Base-by-base conservation (phyloP, 176 grass and related monocot species). In the Musa beccarii region DNA sequence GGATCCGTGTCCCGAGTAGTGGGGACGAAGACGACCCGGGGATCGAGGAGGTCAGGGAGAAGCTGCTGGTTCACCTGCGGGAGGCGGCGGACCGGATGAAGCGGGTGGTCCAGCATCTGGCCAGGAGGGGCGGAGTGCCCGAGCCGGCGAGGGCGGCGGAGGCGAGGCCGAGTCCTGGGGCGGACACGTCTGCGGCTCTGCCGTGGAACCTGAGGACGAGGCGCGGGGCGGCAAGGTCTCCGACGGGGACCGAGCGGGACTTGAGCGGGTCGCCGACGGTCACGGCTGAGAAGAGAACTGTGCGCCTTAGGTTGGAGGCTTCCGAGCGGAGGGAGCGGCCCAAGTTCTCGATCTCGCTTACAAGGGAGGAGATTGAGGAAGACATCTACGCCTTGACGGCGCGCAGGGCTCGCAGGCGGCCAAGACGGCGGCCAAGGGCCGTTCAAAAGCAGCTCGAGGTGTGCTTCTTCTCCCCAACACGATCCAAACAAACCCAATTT, bases 381-480 rank as follows among this genome's bases (percentile, higher is more conserved):
- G 94, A 98, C 81, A 63, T 98, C 73, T 98, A 93, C 81, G 75
- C 94, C 23, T 62, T 97, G 72, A 93, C 94, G 20, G 94, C 84
- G 54, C 80, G 81, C 0, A 82, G 94, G 23, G 84, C 94, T 26
- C 90, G 86, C 76, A 90, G 90, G 75, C 94, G 90, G 15, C 88
- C 88, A 11, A 69, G 62, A n/a, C 84, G 87, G 64, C 84, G 86
- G 12, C 84, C 94, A 51, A 85, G 88, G 53, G 8, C 77, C 77
- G 78, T 93, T 51, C 88, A 98, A 81, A 87, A 89, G 75, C 85
- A 97, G 80, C 73, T 98, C 80, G 90, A 98, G 85, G 93, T 97
- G 82, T 84, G 89, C 83, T 22, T 66, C 69, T 51, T 64, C 21
- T 8, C 0, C 24, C 29, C 54, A 9, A n/a, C 14, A 14, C 65